Conservation (phyloP, 2,329 filamentous ascomycete genomes). For the Epichloe gansuensis region DNA sequence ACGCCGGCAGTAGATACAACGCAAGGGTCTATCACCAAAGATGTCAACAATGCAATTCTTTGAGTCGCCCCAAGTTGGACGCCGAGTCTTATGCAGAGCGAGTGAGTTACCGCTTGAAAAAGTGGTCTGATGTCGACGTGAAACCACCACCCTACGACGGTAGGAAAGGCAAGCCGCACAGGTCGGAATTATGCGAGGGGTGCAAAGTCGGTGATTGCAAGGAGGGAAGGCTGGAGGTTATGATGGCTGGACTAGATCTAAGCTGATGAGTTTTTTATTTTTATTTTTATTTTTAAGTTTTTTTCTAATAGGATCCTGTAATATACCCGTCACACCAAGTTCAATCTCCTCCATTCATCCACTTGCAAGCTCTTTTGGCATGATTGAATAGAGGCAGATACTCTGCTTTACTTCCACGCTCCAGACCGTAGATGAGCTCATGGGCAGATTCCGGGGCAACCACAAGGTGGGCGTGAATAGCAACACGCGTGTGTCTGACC, state of each 20-base stretch:
- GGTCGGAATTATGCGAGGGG: slow-evolving; percentile 20
- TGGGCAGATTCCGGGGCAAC: no score
- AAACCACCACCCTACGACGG: slow-evolving; percentile 3
- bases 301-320: no score
- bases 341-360: no score
- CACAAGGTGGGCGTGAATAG: no score
- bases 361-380: no score
- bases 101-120: slow-evolving; percentile 23
- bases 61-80: slow-evolving; percentile 17
- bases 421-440: no score
- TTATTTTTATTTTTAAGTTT: no score
- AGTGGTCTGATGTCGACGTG: slow-evolving; percentile 19
- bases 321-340: no score
- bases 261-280: no score
- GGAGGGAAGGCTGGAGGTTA: not conserved
- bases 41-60: slow-evolving; percentile 18
- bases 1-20: slow-evolving; percentile 19
- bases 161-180: slow-evolving; percentile 11
- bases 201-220: slow-evolving; percentile 21
- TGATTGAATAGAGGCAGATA: no score
- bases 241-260: slow-evolving; percentile 4
- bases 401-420: no score
- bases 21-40: slow-evolving; percentile 24
- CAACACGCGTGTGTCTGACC: no score
- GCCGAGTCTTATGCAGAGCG: slow-evolving; percentile 22